phyloP scores from a whole-genome alignment of 768 basidiomycete species.

The Cystobasidium tubakii region DNA sequence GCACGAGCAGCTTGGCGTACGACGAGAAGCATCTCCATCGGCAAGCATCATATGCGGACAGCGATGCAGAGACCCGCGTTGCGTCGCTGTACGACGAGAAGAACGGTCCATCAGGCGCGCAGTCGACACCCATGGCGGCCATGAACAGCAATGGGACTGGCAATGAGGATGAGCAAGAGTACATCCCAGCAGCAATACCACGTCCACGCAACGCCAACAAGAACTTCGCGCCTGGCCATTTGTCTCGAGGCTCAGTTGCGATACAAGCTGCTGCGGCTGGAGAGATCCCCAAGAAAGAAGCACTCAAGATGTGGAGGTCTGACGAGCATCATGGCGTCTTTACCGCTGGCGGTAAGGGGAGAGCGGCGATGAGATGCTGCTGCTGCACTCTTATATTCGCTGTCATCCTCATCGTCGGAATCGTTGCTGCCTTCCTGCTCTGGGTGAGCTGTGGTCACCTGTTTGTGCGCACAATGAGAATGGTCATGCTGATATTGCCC shows the following conservation, averaged over 20 bases:
- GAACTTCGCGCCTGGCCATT: conserved; percentile 21
- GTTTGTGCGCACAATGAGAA: not conserved
- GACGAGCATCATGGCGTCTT: conserved; percentile 46
- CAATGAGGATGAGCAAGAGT: not conserved
- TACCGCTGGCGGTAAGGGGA: conserved; percentile 38
- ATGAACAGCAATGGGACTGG: not conserved
- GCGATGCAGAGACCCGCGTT: conserved; percentile 1
- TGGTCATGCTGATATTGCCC: not conserved
- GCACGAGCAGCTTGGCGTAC: not conserved
- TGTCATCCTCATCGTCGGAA: conserved; percentile 43
- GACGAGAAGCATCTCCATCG: not conserved
- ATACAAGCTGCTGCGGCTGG: conserved; percentile 45
- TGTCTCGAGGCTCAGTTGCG: conserved; percentile 33
- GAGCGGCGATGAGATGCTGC: conserved; percentile 39
- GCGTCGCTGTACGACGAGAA: not conserved
- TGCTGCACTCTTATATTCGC: conserved; percentile 44
- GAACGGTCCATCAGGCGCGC: too few relatives aligned
- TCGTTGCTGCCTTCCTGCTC: conserved; percentile 45
- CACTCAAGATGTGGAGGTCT: conserved; percentile 45
- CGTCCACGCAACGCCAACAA: not conserved
- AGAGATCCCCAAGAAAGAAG: conserved; percentile 46
- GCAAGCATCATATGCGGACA: not conserved
- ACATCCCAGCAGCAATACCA: conserved; percentile 22
- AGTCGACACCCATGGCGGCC: too few relatives aligned
- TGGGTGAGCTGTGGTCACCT: conserved; percentile 37